A percentile compares a stretch with the other conserved stretches of the same genome.
Conservation (phyloP, 2,329 filamentous ascomycete species). For the Daldinia sp. region DNA sequence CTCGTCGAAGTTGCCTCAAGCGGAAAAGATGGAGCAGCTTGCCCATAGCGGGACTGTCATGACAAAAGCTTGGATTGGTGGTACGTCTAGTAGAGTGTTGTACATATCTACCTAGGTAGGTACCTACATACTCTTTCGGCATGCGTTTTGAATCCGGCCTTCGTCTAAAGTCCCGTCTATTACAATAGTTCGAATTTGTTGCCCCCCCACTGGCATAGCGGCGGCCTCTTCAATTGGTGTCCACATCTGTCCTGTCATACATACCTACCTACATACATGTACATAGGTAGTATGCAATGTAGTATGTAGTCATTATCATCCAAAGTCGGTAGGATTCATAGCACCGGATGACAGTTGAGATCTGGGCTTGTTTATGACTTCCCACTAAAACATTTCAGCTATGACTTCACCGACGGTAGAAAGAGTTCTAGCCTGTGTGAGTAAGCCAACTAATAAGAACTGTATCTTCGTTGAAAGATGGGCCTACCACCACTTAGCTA, state of each 20-base stretch:
- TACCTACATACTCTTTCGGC: background rate
- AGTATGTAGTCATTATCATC: background rate
- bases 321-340: slow-evolving; percentile 1
- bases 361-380: background rate
- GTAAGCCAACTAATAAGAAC: background rate
- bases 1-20: background rate
- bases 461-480: background rate
- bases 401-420: background rate
- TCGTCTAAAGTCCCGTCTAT: slow-evolving; percentile 3
- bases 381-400: background rate
- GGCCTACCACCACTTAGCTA: background rate
- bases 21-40: background rate
- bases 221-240: background rate
- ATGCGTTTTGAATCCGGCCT: background rate
- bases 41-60: background rate
- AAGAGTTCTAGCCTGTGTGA: background rate
- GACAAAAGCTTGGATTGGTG: too few species aligned
- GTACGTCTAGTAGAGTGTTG: too few species aligned
- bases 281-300: background rate
- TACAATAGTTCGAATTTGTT: background rate
- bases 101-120: background rate
- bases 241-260: too few species aligned
- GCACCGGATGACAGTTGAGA: background rate
- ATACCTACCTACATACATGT: background rate
- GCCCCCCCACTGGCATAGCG: background rate